phyloP scores from a whole-genome alignment of 192 early-diverging fungal species.

The Chytriomyces sp. region DNA sequence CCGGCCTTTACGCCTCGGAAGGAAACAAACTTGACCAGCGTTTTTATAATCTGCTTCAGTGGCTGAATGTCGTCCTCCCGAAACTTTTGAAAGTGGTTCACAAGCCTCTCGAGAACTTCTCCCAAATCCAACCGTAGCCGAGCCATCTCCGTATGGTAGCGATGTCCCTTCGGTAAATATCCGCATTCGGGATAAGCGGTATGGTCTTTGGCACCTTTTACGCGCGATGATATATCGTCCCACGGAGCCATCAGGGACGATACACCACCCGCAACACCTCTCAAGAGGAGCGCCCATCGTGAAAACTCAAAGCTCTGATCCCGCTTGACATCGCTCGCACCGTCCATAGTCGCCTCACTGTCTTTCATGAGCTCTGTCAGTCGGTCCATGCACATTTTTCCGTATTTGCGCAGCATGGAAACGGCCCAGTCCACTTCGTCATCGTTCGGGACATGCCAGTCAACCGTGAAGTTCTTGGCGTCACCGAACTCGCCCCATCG shows the following conservation, averaged over 20 bases:
- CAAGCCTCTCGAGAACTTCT: slow-evolving; percentile 55
- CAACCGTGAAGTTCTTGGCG: slow-evolving; percentile 54
- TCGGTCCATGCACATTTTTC: neutral
- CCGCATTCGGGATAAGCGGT: neutral
- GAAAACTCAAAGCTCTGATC: slow-evolving; percentile 27
- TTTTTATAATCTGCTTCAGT: slow-evolving; percentile 69
- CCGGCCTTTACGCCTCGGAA: slow-evolving; percentile 10
- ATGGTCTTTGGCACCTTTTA: neutral
- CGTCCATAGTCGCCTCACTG: neutral
- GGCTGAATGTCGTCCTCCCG: slow-evolving; percentile 79
- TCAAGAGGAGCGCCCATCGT: slow-evolving; percentile 33
- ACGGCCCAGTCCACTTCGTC: slow-evolving; percentile 70
- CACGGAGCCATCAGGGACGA: slow-evolving; percentile 31
- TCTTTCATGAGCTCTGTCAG: slow-evolving; percentile 10
- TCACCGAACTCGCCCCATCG: slow-evolving; percentile 74
- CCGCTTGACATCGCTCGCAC: neutral
- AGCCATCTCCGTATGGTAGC: neutral
- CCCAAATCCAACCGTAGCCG: slow-evolving; percentile 45
- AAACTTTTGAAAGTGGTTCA: slow-evolving; percentile 50
- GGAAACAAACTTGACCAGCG: slow-evolving; percentile 1
- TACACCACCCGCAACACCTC: slow-evolving; percentile 8
- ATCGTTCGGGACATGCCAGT: slow-evolving; percentile 79
- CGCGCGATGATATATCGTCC: slow-evolving; percentile 9
- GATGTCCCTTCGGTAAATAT: neutral
- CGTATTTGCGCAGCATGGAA: slow-evolving; percentile 58